Evolutionary conservation across 2,329 filamentous ascomycete species (phyloP).

Genomic region (Fusarium vanettenii): DNA sequence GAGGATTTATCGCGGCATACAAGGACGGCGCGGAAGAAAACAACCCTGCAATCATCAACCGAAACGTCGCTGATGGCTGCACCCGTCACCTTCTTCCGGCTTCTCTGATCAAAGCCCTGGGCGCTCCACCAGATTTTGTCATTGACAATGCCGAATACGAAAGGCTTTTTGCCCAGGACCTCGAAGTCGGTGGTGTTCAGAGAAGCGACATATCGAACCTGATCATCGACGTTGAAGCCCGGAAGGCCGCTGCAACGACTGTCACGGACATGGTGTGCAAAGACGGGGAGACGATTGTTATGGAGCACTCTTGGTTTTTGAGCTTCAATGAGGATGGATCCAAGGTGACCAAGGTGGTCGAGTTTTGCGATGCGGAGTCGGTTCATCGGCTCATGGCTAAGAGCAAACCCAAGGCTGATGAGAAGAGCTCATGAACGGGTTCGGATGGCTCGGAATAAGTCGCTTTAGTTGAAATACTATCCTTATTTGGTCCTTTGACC

Average conservation of each 20-base stretch:
- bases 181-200: slow-evolving; percentile 7
- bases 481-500: background rate
- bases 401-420: background rate
- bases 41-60: slow-evolving; percentile 10
- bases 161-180: slow-evolving; percentile 5
- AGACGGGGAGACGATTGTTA: background rate
- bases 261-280: slow-evolving; percentile 2
- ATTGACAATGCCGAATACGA: slow-evolving; percentile 23
- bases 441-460: background rate
- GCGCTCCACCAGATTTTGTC: background rate
- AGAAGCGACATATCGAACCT: slow-evolving; percentile 3
- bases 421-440: background rate
- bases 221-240: slow-evolving; percentile 4
- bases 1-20: slow-evolving; percentile 13
- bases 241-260: slow-evolving; percentile 16
- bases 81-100: slow-evolving; percentile 17
- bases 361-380: slow-evolving; percentile 21
- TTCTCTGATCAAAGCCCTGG: background rate
- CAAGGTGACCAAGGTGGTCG: slow-evolving; percentile 20
- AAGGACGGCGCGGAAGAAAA: slow-evolving; percentile 11
- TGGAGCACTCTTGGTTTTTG: slow-evolving; percentile 28
- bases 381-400: slow-evolving; percentile 8
- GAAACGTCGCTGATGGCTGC: slow-evolving; percentile 4
- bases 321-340: slow-evolving; percentile 16
- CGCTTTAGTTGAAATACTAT: background rate